Conservation (phyloP, 768 basidiomycete genomes). For the Fistulinella prunicolor region DNA sequence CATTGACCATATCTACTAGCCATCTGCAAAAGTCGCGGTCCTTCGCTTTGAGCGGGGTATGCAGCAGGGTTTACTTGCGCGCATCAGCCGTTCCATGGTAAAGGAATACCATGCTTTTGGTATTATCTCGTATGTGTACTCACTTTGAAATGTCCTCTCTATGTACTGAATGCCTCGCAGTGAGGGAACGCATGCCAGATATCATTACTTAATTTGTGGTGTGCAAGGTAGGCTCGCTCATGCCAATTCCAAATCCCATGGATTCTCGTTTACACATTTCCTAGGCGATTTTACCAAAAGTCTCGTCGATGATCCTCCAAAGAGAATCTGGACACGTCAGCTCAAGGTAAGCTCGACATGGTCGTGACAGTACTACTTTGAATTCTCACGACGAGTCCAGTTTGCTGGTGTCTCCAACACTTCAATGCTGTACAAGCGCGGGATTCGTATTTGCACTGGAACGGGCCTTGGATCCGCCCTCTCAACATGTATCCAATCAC, state of each 20-base stretch:
- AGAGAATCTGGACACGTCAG: slow-evolving; percentile 73
- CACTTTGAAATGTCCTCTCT: neutral
- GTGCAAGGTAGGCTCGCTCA: slow-evolving; percentile 50
- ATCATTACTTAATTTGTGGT: slow-evolving; percentile 80
- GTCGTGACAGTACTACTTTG: slow-evolving; percentile 1
- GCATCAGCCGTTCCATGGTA: slow-evolving; percentile 68
- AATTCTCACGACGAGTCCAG: slow-evolving; percentile 34
- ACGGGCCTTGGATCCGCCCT: slow-evolving; percentile 80
- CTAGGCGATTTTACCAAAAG: slow-evolving; percentile 72
- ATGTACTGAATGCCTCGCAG: slow-evolving; percentile 34
- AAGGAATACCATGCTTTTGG: slow-evolving; percentile 86
- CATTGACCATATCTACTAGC: slow-evolving; percentile 39
- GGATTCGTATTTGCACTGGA: slow-evolving; percentile 79
- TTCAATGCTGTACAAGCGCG: slow-evolving; percentile 73
- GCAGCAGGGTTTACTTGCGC: slow-evolving; percentile 76
- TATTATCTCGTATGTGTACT: slow-evolving; percentile 58
- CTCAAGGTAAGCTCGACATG: slow-evolving; percentile 51
- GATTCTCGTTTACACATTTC: neutral
- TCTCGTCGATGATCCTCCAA: slow-evolving; percentile 68
- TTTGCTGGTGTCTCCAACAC: slow-evolving; percentile 81
- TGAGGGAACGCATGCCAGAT: slow-evolving; percentile 68
- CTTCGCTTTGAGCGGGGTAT: slow-evolving; percentile 79
- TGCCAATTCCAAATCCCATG: neutral
- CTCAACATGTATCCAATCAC: slow-evolving; percentile 74
- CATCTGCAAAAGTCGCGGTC: slow-evolving; percentile 75